Evolutionary conservation across 768 basidiomycete species (phyloP), one percentile per base, ranked within the genome.

Genomic region (Mycena amicta): DNA sequence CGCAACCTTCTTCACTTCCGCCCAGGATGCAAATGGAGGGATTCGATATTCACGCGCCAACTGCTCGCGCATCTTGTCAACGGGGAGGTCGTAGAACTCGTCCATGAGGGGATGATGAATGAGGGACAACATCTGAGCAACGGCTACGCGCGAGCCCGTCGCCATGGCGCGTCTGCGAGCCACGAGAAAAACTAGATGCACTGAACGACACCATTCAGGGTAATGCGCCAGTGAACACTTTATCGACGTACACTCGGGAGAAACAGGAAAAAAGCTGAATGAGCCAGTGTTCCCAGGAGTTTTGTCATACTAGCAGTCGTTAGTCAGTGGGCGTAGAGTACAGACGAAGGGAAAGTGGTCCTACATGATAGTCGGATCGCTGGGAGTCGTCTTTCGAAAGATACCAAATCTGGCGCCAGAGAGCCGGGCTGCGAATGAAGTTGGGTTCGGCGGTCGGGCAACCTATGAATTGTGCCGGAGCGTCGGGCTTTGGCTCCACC

Each of bases 401-500:
- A n/a, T n/a, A n/a, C n/a, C n/a, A n/a, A n/a, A 45, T 45, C 20
- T 45, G 43, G 22, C 22, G 12, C 15, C 43, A 23, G 22, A 45
- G 43, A 6, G 43, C 22, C 43, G 22, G 43, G 43, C 15, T 16
- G 22, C 43, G 43, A 8, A 45, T n/a, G 37, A 50, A 60, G n/a
- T 53, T 53, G 3, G 33, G 15, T 6, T 26, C 40, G 2, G n/a
- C 22, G 1, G 37, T 8, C 8, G 57, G 53, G 25, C 57, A 59
- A 26, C 51, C 57, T 25, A 60, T 55, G 53, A 59, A 50, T 16
- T 40, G 20, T 27, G 3, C 33, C 49, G 1, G 29, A 5, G 5
- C 37, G 8, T 30, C 28, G 1, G 53, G 49, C 1, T 40, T 37
- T 18, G 59, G 53, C n/a, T 15, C 18, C 25, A 55, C 29, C 8